Percentiles rank a stretch among this genome's conserved stretches.
Conservation (phyloP, 306 rosid species). For the Gastrolobium villosum region DNA sequence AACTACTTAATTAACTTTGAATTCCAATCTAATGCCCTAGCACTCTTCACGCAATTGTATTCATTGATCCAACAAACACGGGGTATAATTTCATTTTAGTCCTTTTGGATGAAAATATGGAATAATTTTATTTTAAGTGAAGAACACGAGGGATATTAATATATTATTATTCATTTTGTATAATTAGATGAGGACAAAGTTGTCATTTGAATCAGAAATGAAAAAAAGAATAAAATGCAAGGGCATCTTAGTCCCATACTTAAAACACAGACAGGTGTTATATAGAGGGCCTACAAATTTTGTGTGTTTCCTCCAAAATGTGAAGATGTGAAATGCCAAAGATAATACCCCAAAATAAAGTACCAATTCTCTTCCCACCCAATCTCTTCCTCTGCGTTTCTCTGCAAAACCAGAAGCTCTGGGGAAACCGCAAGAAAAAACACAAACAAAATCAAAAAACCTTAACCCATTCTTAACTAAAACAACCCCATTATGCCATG, state of each 20-base stretch:
- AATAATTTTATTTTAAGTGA: no score
- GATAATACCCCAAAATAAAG: background rate
- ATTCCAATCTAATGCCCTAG: no score
- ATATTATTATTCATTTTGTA: no score
- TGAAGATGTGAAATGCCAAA: background rate
- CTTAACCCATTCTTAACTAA: background rate
- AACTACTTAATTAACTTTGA: no score
- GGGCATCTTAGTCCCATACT: conserved; percentile 28
- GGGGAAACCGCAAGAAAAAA: conserved; percentile 46
- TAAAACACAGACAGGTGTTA: background rate
- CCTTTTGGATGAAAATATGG: no score
- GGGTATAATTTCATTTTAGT: no score
- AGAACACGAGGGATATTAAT: no score
- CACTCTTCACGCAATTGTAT: no score
- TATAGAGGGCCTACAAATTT: background rate
- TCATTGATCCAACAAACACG: no score
- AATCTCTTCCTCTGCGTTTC: conserved; percentile 44
- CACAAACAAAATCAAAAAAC: conserved; percentile 39
- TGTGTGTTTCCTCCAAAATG: background rate
- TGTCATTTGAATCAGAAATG: background rate
- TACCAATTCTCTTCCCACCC: conserved; percentile 2
- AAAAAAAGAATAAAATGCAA: background rate
- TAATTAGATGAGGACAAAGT: background rate
- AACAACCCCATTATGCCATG: conserved; percentile 50
- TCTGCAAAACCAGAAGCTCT: conserved; percentile 44